A percentile compares a stretch with the other conserved stretches of the same genome.
phyloP scores from a whole-genome alignment of 148 eudicot species.

The Hydrangea macrophylla region DNA sequence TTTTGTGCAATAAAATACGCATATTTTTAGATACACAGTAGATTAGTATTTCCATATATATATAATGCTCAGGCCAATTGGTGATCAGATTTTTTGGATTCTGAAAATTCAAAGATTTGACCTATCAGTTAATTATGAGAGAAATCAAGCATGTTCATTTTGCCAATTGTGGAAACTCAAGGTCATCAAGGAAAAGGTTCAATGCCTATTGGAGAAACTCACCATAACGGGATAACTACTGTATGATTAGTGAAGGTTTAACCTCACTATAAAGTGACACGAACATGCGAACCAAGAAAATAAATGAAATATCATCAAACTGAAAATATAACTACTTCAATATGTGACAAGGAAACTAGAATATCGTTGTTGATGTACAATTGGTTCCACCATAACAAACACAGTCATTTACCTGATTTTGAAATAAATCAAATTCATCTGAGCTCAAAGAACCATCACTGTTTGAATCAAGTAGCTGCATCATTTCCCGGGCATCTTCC shows the following conservation, averaged over 20 bases:
- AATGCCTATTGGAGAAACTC: not conserved
- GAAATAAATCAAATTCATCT: constrained; percentile 88
- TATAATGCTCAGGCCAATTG: not conserved
- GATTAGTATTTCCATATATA: no score
- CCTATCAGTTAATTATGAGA: no score
- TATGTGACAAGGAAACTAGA: not conserved
- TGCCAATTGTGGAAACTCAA: not conserved
- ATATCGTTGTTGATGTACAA: not conserved
- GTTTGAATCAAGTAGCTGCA: constrained; percentile 91
- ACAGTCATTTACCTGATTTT: constrained; percentile 60
- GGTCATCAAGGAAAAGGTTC: not conserved
- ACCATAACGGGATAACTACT: no score
- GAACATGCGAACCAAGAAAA: not conserved
- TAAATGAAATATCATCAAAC: not conserved
- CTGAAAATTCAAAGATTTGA: not conserved
- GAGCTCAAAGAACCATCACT: constrained; percentile 95
- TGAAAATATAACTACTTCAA: not conserved
- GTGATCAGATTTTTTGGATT: not conserved
- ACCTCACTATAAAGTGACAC: no score
- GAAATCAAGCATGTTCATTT: not conserved
- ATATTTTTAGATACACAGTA: no score
- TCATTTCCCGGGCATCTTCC: constrained; percentile 94
- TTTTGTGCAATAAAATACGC: no score
- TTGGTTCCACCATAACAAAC: not conserved
- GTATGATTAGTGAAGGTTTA: no score